phyloP scores from a whole-genome alignment of 129 eudicot species.

The Artemisia annua region DNA sequence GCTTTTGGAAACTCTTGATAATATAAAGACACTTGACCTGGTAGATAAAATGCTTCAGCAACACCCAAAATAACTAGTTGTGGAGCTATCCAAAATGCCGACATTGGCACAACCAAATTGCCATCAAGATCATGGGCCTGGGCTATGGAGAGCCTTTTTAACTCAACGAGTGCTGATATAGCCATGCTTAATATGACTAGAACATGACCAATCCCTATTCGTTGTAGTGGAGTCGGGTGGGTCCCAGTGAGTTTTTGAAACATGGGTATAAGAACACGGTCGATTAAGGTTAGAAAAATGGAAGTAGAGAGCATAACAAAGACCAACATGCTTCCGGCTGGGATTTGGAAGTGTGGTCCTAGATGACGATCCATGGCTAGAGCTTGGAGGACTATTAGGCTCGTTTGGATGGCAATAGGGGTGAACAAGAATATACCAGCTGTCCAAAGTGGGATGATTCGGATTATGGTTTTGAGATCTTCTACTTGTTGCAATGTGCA shows the following conservation, averaged over 20 bases:
- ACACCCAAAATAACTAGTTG: conserved; percentile 48
- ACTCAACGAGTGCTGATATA: conserved; percentile 51
- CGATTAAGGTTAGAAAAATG: conserved; percentile 35
- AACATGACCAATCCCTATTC: conserved; percentile 62
- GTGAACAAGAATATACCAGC: conserved; percentile 43
- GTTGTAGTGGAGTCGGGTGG: conserved; percentile 44
- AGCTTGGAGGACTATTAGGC: conserved; percentile 58
- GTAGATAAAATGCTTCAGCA: conserved; percentile 61
- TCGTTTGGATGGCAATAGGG: conserved; percentile 49
- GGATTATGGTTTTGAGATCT: conserved; percentile 43
- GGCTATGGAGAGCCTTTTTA: conserved; percentile 41
- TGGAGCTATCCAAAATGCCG: conserved; percentile 60
- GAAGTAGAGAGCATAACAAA: conserved; percentile 42
- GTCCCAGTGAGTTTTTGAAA: conserved; percentile 30
- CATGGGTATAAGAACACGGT: conserved; percentile 36
- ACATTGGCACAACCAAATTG: conserved; percentile 28
- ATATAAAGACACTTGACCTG: conserved; percentile 48
- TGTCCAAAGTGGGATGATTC: conserved; percentile 49
- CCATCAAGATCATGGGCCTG: conserved; percentile 3
- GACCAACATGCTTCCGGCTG: conserved; percentile 53
- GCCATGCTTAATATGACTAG: conserved; percentile 54
- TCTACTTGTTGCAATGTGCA: conserved; percentile 48
- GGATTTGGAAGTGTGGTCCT: conserved; percentile 46
- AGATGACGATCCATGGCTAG: conserved; percentile 54
- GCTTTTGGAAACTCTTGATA: conserved; percentile 57